Evolutionary conservation across 1,284 basidiomycete genomes (phyloP).

Genomic region (Inonotus obliquus): DNA sequence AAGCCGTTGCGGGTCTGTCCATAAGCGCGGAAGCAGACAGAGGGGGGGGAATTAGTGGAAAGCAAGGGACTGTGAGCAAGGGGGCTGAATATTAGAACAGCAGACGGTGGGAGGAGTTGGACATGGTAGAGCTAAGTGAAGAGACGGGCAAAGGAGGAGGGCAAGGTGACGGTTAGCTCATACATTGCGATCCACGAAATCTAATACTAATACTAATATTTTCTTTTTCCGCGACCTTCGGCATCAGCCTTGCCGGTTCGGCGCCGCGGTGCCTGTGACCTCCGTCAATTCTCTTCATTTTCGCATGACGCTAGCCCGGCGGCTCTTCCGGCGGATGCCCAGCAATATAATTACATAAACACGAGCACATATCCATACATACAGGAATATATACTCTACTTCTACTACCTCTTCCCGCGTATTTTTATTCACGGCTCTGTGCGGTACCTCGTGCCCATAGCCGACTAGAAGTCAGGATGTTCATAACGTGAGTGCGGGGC

Average conservation of each 20-base stretch:
- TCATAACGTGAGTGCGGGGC: background rate
- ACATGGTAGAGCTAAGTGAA: background rate
- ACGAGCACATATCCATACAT: background rate
- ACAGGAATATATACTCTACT: background rate
- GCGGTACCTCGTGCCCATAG: background rate
- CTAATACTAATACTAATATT: background rate
- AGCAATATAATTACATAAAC: background rate
- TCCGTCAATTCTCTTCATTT: background rate
- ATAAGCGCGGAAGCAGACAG: background rate
- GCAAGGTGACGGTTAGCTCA: background rate
- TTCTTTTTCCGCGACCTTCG: constrained; percentile 1
- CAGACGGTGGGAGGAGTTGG: background rate
- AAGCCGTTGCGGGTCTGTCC: background rate
- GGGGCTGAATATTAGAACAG: background rate
- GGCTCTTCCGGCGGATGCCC: background rate
- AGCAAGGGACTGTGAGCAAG: background rate
- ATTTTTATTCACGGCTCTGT: background rate
- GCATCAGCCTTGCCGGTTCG: background rate
- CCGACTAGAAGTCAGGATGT: background rate
- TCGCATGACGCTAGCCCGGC: background rate
- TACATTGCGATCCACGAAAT: constrained; percentile 5
- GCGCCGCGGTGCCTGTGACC: constrained; percentile 3
- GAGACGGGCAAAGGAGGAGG: background rate
- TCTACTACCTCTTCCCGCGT: no score
- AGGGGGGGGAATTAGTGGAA: background rate